phyloP scores from a whole-genome alignment of 495 filamentous ascomycete genomes.

The Penicillium verhagenii region DNA sequence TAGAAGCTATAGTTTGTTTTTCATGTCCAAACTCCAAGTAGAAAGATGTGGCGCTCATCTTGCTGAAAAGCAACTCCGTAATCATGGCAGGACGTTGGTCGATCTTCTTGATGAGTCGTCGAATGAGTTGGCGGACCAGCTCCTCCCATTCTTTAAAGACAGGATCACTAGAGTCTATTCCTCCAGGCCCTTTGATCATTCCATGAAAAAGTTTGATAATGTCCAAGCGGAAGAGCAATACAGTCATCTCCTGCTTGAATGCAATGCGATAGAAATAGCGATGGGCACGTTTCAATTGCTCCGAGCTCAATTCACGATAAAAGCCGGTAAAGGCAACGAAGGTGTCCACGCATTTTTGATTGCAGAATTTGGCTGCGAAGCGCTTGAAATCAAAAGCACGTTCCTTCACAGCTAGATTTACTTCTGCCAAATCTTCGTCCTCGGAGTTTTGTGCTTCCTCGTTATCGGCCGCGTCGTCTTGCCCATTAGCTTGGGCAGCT shows the following conservation, averaged over 20 bases:
- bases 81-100: slow-evolving; percentile 78
- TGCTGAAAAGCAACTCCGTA: slow-evolving; percentile 91
- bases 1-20: slow-evolving; percentile 62
- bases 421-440: slow-evolving; percentile 70
- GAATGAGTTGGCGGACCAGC: slow-evolving; percentile 76
- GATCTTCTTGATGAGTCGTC: slow-evolving; percentile 72
- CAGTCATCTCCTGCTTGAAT: slow-evolving; percentile 88
- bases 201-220: slow-evolving; percentile 84
- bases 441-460: slow-evolving; percentile 63
- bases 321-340: slow-evolving; percentile 77
- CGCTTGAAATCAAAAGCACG: slow-evolving; percentile 91
- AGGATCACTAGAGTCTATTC: slow-evolving; percentile 59
- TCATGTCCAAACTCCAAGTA: slow-evolving; percentile 92
- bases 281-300: slow-evolving; percentile 89
- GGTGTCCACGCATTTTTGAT: slow-evolving; percentile 82
- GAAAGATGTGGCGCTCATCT: slow-evolving; percentile 76
- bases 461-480: slow-evolving; percentile 37
- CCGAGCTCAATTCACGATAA: slow-evolving; percentile 75
- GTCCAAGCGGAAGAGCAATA: slow-evolving; percentile 86
- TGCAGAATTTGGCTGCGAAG: slow-evolving; percentile 76
- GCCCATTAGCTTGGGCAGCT: slow-evolving; percentile 26
- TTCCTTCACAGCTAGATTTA: slow-evolving; percentile 68
- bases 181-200: slow-evolving; percentile 89
- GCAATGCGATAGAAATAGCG: slow-evolving; percentile 93
- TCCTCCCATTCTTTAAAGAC: slow-evolving; percentile 91